phyloP scores from a whole-genome alignment of 169 alveolate species.

The Prorocentrum cordatum region DNA sequence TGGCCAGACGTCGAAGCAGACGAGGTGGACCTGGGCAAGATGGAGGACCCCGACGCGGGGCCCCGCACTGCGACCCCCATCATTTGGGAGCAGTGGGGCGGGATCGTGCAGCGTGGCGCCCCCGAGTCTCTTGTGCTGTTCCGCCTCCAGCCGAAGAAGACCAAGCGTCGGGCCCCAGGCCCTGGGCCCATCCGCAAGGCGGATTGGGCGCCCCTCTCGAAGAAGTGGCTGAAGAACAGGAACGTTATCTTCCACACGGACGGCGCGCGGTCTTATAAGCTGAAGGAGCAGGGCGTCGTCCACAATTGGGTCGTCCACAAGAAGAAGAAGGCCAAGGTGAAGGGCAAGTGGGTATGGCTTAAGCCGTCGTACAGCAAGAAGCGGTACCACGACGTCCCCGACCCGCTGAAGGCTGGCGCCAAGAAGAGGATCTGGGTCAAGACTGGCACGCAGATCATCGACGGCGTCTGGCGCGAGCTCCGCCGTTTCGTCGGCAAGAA shows the following conservation, averaged over 20 bases:
- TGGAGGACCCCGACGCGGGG: not conserved
- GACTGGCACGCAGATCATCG: too few species aligned
- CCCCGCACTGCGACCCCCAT: too few species aligned
- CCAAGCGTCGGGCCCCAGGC: not conserved
- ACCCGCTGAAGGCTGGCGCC: too few species aligned
- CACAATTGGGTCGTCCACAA: conserved; percentile 10
- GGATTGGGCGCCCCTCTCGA: not conserved
- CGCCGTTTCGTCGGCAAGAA: too few species aligned
- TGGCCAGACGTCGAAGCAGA: not conserved
- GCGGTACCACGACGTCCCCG: too few species aligned
- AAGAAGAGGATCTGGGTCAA: too few species aligned
- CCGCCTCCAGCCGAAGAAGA: not conserved
- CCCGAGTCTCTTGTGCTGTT: not conserved
- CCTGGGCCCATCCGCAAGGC: not conserved
- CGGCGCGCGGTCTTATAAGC: not conserved
- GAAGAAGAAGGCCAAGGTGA: not conserved
- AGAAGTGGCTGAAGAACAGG: not conserved
- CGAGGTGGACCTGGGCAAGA: not conserved
- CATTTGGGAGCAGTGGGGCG: too few species aligned
- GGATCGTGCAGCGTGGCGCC: not conserved
- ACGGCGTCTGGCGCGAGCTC: too few species aligned
- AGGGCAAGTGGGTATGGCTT: conserved; percentile 2
- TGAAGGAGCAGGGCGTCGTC: not conserved
- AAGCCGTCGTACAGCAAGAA: too few species aligned
- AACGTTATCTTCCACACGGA: not conserved